Base-by-base conservation (phyloP, 345 rosid genomes). In the Trapa bicornis region DNA sequence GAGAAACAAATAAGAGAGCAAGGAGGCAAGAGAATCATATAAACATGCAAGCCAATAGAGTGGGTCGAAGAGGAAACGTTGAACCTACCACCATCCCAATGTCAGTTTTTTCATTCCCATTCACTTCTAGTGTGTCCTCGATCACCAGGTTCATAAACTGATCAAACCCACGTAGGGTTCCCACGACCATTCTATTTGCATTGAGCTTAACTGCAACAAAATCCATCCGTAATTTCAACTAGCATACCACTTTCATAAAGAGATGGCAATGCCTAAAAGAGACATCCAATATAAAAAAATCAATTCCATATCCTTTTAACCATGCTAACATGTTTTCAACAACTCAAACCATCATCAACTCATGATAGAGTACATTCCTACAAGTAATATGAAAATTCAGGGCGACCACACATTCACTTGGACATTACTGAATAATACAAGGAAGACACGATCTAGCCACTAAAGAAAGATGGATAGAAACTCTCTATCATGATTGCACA, bases 141-240 rank as follows among this genome's bases (percentile, higher is more conserved):
- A 73, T 48, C 72, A 73, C 76, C 36, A 73, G 65, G 70, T 73
- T 73, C 76, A 73, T 73, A 50, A 73, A 73, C 62, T 73, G 76
- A 68, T 73, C 76, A 15, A 73, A 73, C 39, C 76, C 76, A 73
- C 76, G 76, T 3, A 73, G 72, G 1, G 72, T 69, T 64, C 76
- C 76, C 52, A 73, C 60, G 14, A 73, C 68, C 72, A 69, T 69
- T 53, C 76, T 65, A 65, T 73, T 73, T 1, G 76, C 76, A 0
- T 73, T 73, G 13, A 73, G 72, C 72, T 73, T 73, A 58, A 73
- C 76, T 73, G 72, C 72, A 60, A 38, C 1, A 9, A 32, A 58
- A 11, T 11, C 15, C 16, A 33, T 8, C 63, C 32, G 5, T 32
- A 1, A 58, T 2, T 58, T 58, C 8, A 32, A 10, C 32, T 2